Evolutionary conservation across 2,329 filamentous ascomycete species (phyloP), one percentile per base, ranked within the genome.

Genomic region (Talaromyces funiculosus): DNA sequence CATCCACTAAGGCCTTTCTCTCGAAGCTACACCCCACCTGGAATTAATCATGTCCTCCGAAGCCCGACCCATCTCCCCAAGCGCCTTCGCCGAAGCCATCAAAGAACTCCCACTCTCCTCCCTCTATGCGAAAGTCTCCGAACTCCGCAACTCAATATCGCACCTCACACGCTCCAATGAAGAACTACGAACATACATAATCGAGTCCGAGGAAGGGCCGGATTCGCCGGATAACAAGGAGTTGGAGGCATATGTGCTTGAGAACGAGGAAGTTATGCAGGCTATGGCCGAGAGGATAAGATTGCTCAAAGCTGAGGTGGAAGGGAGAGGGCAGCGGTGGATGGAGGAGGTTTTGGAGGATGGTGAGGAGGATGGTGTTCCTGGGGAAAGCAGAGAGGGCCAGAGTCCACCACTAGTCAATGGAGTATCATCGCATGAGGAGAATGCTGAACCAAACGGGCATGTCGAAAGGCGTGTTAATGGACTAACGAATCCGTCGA

Each of bases 121-220:
- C 20, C 75, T 88, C 29, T 84, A 86, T 74, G 75, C 78, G 68
- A 87, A 87, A 77, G 81, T 81, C 60, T 78, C 80, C 61, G 85
- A 88, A 67, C 77, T 88, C 9, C 76, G 75, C 45, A 87, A 87
- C 74, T 82, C 79, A 61, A 82, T 86, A 67, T 70, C 75, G 2
- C 85, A 87, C 66, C 80, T 88, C 29, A 73, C 79, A 47, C 76
- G 76, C 53, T 85, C 82, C 12, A 87, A 87, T 69, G 70, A 72
- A 42, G 81, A 86, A 66, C 78, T 87, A 55, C 74, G 80, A 53
- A 75, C 78, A 5, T 86, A 80, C 66, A 68, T 79, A 24, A 61
- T 68, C 31, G 72, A 70, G 35, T 62, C 61, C 1, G 63, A 57
- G 20, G 59, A 65, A 18, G 75, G 76, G n/a, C 78, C 78, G 37